phyloP scores from a whole-genome alignment of 257 asterid species.

The Scutellaria galericulata region DNA sequence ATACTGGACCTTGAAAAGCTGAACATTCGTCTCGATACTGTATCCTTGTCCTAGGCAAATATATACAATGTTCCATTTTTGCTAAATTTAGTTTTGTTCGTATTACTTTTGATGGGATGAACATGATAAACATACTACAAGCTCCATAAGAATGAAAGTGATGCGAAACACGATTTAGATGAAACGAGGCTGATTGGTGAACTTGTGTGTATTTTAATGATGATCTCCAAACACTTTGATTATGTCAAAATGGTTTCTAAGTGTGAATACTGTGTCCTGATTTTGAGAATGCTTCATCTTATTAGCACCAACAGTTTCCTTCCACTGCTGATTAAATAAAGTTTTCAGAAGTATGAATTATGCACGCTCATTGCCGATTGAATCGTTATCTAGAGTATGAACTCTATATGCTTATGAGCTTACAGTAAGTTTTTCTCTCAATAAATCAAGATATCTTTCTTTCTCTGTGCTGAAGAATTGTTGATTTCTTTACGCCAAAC shows the following conservation, averaged over 20 bases:
- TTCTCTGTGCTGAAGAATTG: conserved; percentile 79
- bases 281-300: conserved; percentile 21
- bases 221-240: conserved; percentile 21
- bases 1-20: conserved; percentile 82
- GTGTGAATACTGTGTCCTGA: conserved; percentile 27
- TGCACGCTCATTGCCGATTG: conserved; percentile 25
- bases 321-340: conserved; percentile 14
- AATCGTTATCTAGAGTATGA: conserved; percentile 21
- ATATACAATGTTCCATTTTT: conserved; percentile 10
- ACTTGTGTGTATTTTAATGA: conserved; percentile 17
- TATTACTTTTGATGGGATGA: conserved; percentile 21
- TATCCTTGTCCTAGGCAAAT: conserved; percentile 59
- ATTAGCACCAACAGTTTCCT: conserved; percentile 20
- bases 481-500: conserved; percentile 85
- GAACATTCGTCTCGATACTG: conserved; percentile 86
- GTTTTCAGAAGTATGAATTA: not conserved
- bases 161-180: conserved; percentile 8
- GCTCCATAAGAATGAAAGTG: conserved; percentile 29
- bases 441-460: conserved; percentile 83
- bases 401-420: conserved; percentile 19
- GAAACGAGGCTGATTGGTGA: conserved; percentile 25
- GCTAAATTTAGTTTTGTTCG: not conserved
- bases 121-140: conserved; percentile 22
- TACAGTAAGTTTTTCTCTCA: conserved; percentile 41
- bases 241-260: conserved; percentile 18